Conservation (phyloP, 2,329 filamentous ascomycete genomes). For the Trichothecium sympodiale region DNA sequence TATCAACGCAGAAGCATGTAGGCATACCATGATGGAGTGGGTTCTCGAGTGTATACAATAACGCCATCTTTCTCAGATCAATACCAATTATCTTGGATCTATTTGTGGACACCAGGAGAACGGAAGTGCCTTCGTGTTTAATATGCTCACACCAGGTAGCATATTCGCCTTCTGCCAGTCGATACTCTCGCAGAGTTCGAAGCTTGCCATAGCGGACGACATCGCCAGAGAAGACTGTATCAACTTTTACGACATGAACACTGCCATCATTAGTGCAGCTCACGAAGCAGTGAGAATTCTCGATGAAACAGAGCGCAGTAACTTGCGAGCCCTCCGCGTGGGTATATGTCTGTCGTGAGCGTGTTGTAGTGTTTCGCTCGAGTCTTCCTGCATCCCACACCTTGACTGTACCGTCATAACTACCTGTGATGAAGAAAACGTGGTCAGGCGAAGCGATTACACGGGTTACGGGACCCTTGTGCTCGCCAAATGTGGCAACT, state of each 20-base stretch:
- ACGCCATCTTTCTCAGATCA: constrained; percentile 76
- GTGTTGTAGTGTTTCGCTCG: constrained; percentile 82
- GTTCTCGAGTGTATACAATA: constrained; percentile 72
- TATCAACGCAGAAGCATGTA: constrained; percentile 83
- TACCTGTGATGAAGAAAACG: constrained; percentile 85
- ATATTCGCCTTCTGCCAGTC: constrained; percentile 61
- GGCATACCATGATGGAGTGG: constrained; percentile 85
- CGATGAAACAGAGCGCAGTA: constrained; percentile 77
- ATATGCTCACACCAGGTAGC: constrained; percentile 91
- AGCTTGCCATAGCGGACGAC: constrained; percentile 70
- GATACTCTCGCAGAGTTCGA: constrained; percentile 66
- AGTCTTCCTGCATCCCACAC: constrained; percentile 87
- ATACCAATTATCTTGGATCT: constrained; percentile 73
- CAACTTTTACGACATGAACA: constrained; percentile 80
- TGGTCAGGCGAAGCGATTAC: constrained; percentile 81
- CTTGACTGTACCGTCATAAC: constrained; percentile 82
- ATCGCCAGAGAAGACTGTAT: constrained; percentile 31
- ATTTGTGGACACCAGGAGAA: constrained; percentile 78
- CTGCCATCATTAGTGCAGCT: constrained; percentile 85
- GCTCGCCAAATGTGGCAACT: constrained; percentile 82
- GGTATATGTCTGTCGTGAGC: constrained; percentile 75
- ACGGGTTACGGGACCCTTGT: constrained; percentile 70
- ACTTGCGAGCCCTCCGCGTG: constrained; percentile 64
- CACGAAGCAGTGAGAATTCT: constrained; percentile 87
- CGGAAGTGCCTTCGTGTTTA: constrained; percentile 69